These are phyloP conservation scores for Penicillium vulpinum DNA, from an alignment of 2,329 filamentous ascomycete species.

Conservation along the genomic window DNA sequence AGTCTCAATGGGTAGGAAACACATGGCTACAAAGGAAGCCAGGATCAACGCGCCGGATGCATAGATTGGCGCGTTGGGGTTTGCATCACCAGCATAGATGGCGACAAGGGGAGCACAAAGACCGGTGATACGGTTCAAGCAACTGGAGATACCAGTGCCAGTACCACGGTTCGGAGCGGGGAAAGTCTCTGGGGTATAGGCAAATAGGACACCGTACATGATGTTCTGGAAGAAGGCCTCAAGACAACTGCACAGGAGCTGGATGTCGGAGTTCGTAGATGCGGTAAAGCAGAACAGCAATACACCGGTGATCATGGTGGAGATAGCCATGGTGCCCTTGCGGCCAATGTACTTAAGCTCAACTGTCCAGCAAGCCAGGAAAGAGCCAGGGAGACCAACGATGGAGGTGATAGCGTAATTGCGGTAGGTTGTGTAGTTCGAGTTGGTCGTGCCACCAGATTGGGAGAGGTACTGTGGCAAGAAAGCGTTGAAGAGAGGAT, in stretches of 20 bases:
- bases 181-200: conserved; percentile 61
- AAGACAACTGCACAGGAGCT: conserved; percentile 54
- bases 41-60: conserved; percentile 47
- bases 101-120: conserved; percentile 49
- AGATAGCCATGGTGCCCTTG: conserved; percentile 57
- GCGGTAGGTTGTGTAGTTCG: conserved; percentile 59
- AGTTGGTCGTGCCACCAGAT: conserved; percentile 56
- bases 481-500: conserved; percentile 86
- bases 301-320: conserved; percentile 53
- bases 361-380: conserved; percentile 73
- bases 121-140: conserved; percentile 47
- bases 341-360: conserved; percentile 64
- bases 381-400: conserved; percentile 71
- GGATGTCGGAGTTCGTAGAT: conserved; percentile 48
- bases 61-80: conserved; percentile 48
- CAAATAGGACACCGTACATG: conserved; percentile 59
- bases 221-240: conserved; percentile 60
- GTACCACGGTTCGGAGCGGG: conserved; percentile 57
- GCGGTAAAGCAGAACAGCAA: conserved; percentile 58
- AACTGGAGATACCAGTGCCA: conserved; percentile 52
- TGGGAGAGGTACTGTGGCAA: conserved; percentile 78
- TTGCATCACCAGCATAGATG: conserved; percentile 40
- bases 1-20: conserved; percentile 49
- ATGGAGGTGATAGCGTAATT: conserved; percentile 81
- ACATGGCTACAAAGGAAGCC: conserved; percentile 49